A percentile compares a stretch with the other conserved stretches of the same genome.
phyloP scores from a whole-genome alignment of 164 flowering plant genomes.

The Macadamia tetraphylla region DNA sequence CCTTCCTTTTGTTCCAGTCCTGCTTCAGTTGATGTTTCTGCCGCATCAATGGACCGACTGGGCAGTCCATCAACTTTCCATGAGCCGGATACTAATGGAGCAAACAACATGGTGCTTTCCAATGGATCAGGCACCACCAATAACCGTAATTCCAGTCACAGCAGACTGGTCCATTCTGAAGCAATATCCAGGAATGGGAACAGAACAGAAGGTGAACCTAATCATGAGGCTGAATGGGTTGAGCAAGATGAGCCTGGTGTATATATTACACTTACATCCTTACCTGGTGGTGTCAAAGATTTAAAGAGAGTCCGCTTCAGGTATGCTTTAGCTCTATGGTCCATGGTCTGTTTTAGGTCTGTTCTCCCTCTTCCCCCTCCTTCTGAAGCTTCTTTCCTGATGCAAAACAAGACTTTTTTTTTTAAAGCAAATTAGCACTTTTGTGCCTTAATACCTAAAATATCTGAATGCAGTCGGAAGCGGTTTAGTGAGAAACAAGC shows the following conservation, averaged over 20 bases:
- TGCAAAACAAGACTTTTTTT: neutral
- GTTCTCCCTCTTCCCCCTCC: neutral
- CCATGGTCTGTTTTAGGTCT: too few relatives aligned
- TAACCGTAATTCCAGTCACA: constrained; percentile 40
- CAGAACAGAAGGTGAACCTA: constrained; percentile 57
- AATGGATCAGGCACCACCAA: constrained; percentile 48
- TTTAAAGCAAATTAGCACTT: neutral
- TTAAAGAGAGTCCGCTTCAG: constrained; percentile 97
- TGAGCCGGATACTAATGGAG: constrained; percentile 49
- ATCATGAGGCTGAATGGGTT: constrained; percentile 74
- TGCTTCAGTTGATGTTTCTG: constrained; percentile 37
- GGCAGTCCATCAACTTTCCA: constrained; percentile 38
- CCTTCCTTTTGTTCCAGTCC: constrained; percentile 48
- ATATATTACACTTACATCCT: constrained; percentile 77
- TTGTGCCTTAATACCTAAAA: neutral
- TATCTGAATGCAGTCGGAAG: constrained; percentile 70
- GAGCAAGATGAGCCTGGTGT: constrained; percentile 99
- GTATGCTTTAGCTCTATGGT: constrained; percentile 26
- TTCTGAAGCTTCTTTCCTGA: neutral
- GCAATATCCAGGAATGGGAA: constrained; percentile 46
- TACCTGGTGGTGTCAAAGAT: constrained; percentile 80
- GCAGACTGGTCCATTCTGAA: constrained; percentile 40
- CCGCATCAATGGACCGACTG: constrained; percentile 34
- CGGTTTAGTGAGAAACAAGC: constrained; percentile 96
- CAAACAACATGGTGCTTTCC: constrained; percentile 36